These are phyloP conservation scores for Fusarium vanettenii DNA, from an alignment of 2,329 filamentous ascomycete genomes.

Conservation along the genomic window DNA sequence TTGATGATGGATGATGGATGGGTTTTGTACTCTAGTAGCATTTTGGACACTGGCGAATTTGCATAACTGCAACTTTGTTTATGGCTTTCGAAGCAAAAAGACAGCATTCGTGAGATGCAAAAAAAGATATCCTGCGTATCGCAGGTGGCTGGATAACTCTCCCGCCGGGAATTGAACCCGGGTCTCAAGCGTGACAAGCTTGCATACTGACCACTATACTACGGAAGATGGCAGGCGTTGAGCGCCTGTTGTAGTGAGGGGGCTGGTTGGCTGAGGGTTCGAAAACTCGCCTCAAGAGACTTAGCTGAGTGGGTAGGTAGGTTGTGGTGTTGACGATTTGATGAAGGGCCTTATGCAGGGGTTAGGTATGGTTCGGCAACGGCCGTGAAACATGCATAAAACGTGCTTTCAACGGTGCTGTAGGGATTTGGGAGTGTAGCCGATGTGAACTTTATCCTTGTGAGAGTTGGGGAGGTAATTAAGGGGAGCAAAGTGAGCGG, in stretches of 20 bases:
- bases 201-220: slow-evolving; percentile 42
- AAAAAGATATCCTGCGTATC: slow-evolving; percentile 7
- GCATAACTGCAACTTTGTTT: background rate
- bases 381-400: background rate
- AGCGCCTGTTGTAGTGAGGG: slow-evolving; percentile 4
- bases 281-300: background rate
- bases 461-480: background rate
- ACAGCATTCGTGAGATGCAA: background rate
- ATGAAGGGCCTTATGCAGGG: background rate
- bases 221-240: slow-evolving; percentile 27
- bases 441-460: background rate
- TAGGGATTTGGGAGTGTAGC: background rate
- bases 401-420: background rate
- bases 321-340: background rate
- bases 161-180: slow-evolving; percentile 41
- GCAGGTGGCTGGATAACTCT: slow-evolving; percentile 36
- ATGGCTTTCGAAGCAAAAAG: background rate
- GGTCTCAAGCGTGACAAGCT: slow-evolving; percentile 41
- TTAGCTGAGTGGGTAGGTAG: fast-evolving
- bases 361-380: background rate
- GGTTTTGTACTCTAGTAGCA: slow-evolving; percentile 20
- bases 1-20: slow-evolving; percentile 5
- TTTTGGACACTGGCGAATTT: background rate
- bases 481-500: background rate
- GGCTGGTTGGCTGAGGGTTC: background rate